Percentiles rank a stretch among this genome's conserved stretches.
Conservation (phyloP, 1,139 yeast species). For the Diutina pseudorugosa region DNA sequence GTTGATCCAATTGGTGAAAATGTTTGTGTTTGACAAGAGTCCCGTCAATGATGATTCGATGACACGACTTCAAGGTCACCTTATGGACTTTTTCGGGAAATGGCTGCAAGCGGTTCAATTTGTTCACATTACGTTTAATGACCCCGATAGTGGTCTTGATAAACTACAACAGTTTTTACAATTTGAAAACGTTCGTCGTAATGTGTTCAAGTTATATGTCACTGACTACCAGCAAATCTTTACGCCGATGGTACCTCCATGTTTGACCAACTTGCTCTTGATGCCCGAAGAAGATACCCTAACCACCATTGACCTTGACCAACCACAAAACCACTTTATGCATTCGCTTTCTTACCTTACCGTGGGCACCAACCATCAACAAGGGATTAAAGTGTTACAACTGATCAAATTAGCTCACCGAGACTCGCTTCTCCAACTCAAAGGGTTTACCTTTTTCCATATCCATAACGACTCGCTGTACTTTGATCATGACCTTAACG, state of each 20-base stretch:
- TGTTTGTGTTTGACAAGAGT: constrained; percentile 26
- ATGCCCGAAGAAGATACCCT: constrained; percentile 22
- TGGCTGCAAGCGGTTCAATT: constrained; percentile 17
- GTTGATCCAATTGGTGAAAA: constrained; percentile 16
- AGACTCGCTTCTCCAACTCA: constrained; percentile 15
- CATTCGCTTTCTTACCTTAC: constrained; percentile 19
- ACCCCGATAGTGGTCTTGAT: constrained; percentile 16
- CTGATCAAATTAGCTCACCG: constrained; percentile 14
- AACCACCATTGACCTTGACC: constrained; percentile 14
- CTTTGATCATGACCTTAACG: not conserved
- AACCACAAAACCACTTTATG: constrained; percentile 13
- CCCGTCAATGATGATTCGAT: constrained; percentile 11
- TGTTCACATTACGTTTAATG: constrained; percentile 24
- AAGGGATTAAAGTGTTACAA: constrained; percentile 20
- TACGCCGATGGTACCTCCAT: constrained; percentile 17
- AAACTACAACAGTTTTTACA: constrained; percentile 16
- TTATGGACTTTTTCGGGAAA: constrained; percentile 19
- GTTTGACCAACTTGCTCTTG: constrained; percentile 21
- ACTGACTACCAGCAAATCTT: constrained; percentile 15
- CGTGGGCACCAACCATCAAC: constrained; percentile 21
- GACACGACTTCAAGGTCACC: constrained; percentile 14
- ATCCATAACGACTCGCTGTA: constrained; percentile 16
- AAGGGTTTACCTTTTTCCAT: constrained; percentile 23
- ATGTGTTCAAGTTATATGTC: constrained; percentile 22
- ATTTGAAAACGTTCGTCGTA: constrained; percentile 16